These are phyloP conservation scores for Nakazawaea wyomingensis DNA, from an alignment of 805 yeast species.

Conservation along the genomic window DNA sequence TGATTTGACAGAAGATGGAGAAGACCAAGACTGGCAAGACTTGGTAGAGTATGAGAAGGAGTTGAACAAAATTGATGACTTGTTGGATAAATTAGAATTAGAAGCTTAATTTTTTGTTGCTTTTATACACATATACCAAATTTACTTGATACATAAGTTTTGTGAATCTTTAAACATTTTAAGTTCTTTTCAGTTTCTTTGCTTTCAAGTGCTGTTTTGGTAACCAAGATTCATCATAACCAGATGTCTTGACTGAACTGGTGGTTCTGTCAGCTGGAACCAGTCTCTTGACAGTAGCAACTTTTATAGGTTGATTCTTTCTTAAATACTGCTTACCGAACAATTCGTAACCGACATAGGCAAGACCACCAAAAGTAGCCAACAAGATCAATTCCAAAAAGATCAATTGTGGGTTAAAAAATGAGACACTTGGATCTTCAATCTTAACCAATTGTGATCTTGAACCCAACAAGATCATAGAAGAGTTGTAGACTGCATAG, in stretches of 20 bases:
- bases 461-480: conserved; percentile 50
- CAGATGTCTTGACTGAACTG: conserved; percentile 25
- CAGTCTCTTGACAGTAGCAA: conserved; percentile 20
- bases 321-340: conserved; percentile 43
- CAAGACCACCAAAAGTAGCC: conserved; percentile 42
- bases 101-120: conserved; percentile 29
- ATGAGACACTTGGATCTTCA: conserved; percentile 59
- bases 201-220: conserved; percentile 47
- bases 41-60: conserved; percentile 14
- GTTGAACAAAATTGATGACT: conserved; percentile 31
- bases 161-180: too few relatives aligned
- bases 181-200: conserved; percentile 18
- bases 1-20: conserved; percentile 19
- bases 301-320: conserved; percentile 29
- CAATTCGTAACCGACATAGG: conserved; percentile 39
- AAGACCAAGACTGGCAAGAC: conserved; percentile 5
- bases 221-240: conserved; percentile 48
- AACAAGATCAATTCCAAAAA: conserved; percentile 52
- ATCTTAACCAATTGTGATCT: conserved; percentile 54
- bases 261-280: conserved; percentile 19
- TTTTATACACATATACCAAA: not conserved
- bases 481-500: conserved; percentile 44
- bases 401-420: conserved; percentile 69
- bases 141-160: too few relatives aligned
- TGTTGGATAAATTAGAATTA: conserved; percentile 33